phyloP scores from a whole-genome alignment of 345 rosid species.

The Litchi chinensis region DNA sequence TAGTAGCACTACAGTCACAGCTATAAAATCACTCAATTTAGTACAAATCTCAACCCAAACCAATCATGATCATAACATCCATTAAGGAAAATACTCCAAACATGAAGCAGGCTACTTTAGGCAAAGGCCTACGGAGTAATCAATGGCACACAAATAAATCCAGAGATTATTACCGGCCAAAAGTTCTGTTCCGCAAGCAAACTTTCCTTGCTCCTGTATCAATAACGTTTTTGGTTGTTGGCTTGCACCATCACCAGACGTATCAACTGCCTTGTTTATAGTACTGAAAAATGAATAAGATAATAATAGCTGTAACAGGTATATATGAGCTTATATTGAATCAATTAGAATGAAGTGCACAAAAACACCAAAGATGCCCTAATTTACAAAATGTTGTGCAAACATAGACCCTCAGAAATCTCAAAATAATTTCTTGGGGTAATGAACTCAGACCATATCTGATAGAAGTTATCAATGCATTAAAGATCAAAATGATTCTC shows the following conservation, averaged over 20 bases:
- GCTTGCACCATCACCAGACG: conserved; percentile 25
- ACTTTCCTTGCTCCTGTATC: conserved; percentile 33
- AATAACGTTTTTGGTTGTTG: conserved; percentile 29
- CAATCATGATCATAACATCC: neutral
- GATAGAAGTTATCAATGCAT: neutral
- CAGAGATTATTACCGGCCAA: conserved; percentile 42
- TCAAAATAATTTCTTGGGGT: neutral
- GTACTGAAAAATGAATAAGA: conserved; percentile 31
- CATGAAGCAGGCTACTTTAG: conserved; percentile 4
- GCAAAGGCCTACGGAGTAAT: conserved; percentile 1
- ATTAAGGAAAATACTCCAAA: neutral
- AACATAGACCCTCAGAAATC: neutral
- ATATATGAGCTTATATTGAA: conserved; percentile 5
- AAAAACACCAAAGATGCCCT: neutral
- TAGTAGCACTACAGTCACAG: neutral
- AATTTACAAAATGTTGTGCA: neutral
- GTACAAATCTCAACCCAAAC: neutral
- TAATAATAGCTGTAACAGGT: conserved; percentile 23
- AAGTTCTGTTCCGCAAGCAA: conserved; percentile 26
- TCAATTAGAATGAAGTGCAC: neutral
- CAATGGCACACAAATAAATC: conserved; percentile 4
- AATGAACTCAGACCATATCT: neutral
- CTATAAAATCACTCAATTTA: neutral
- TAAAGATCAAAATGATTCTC: neutral
- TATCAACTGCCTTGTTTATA: conserved; percentile 24